These are phyloP conservation scores for Thalassiosira oceanica DNA, from an alignment of 352 stramenopile species.

Conservation along the genomic window DNA sequence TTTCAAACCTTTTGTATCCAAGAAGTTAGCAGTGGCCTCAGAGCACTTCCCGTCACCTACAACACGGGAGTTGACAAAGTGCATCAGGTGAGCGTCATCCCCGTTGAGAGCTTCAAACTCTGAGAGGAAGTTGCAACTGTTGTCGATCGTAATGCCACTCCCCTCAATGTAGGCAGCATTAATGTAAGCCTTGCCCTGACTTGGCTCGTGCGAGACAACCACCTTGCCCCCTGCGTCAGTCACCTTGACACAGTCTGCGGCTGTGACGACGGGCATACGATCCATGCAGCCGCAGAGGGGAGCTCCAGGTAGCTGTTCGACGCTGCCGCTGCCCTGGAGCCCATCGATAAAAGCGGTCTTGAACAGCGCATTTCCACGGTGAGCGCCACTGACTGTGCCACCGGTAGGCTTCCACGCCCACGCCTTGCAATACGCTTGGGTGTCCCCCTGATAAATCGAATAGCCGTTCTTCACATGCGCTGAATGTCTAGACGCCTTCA, in stretches of 20 bases:
- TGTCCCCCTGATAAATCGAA: slow-evolving; percentile 3
- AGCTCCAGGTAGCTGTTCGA: slow-evolving; percentile 11
- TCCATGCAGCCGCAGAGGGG: slow-evolving; percentile 22
- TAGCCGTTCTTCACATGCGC: slow-evolving; percentile 11
- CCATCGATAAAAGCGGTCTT: slow-evolving; percentile 4
- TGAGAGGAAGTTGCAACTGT: neutral
- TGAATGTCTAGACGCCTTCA: neutral
- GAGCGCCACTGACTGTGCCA: neutral
- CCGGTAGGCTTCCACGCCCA: slow-evolving; percentile 10
- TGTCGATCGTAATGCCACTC: neutral
- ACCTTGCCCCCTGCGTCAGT: neutral
- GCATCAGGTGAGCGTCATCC: neutral
- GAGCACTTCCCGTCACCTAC: slow-evolving; percentile 11
- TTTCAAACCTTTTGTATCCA: slow-evolving; percentile 10
- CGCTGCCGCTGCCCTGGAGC: neutral
- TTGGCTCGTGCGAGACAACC: slow-evolving; percentile 1
- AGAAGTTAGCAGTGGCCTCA: slow-evolving; percentile 11
- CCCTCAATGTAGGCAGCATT: slow-evolving; percentile 1
- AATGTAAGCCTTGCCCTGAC: neutral
- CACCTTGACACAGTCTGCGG: slow-evolving; percentile 5
- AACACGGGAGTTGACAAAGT: slow-evolving; percentile 11
- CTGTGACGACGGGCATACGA: slow-evolving; percentile 13
- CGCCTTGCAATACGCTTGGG: slow-evolving; percentile 1
- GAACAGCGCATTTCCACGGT: slow-evolving; percentile 16
- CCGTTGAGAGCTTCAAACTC: neutral